A percentile compares a stretch with the other conserved stretches of the same genome.
phyloP scores from a whole-genome alignment of 148 eudicot genomes.

The Silene latifolia region DNA sequence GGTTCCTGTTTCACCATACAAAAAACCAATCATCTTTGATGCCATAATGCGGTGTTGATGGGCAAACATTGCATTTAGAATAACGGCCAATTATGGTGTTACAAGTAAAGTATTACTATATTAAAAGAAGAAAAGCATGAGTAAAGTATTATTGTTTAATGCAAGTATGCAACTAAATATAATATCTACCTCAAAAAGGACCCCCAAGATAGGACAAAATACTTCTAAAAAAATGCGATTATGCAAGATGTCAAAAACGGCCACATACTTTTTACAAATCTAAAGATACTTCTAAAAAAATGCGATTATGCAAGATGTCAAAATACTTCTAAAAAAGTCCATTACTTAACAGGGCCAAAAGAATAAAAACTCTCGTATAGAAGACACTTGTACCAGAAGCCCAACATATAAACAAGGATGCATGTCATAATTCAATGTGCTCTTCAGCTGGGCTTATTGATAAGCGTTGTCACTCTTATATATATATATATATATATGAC shows the following conservation, averaged over 20 bases:
- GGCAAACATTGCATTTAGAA: slow-evolving; percentile 12
- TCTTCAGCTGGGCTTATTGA: neutral
- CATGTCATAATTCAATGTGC: too few relatives aligned
- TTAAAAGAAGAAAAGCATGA: slow-evolving; percentile 10
- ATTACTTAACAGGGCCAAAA: neutral
- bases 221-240: slow-evolving; percentile 5
- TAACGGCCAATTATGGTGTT: neutral
- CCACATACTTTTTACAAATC: slow-evolving; percentile 18
- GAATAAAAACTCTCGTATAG: too few relatives aligned
- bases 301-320: slow-evolving; percentile 13
- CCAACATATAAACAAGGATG: neutral
- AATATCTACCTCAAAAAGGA: neutral
- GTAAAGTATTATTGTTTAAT: slow-evolving; percentile 13
- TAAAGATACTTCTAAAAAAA: slow-evolving; percentile 15
- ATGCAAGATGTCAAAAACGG: slow-evolving; percentile 21
- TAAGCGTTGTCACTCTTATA: neutral
- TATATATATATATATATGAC: too few relatives aligned
- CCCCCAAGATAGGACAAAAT: neutral
- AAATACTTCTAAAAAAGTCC: slow-evolving; percentile 16
- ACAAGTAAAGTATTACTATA: slow-evolving; percentile 2
- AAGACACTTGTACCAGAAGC: neutral
- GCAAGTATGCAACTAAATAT: slow-evolving; percentile 4
- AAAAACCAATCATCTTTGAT: slow-evolving; percentile 5
- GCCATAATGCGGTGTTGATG: slow-evolving; percentile 10
- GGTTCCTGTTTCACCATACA: slow-evolving; percentile 34